phyloP scores from a whole-genome alignment of 2,329 filamentous ascomycete species.

The Hypoxylon sp. region DNA sequence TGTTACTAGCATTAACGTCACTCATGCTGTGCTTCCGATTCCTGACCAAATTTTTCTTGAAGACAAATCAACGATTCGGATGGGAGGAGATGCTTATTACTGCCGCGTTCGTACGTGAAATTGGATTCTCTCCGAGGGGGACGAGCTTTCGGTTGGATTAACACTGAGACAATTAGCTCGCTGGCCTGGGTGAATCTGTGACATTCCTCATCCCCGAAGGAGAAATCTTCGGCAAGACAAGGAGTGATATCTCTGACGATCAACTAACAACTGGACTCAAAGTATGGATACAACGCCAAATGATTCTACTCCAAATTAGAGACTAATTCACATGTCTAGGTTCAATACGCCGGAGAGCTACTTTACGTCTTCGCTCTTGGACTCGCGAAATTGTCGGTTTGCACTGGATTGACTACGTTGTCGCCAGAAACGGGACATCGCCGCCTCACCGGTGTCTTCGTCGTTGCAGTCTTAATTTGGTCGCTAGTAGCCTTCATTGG shows the following conservation, averaged over 20 bases:
- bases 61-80: conserved; percentile 40
- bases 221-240: conserved; percentile 40
- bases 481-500: conserved; percentile 36
- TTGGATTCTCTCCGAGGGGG: background rate
- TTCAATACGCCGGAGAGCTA: conserved; percentile 36
- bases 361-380: conserved; percentile 39
- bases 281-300: conserved; percentile 21
- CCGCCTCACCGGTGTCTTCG: conserved; percentile 34
- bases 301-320: background rate
- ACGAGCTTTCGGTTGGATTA: conserved; percentile 10
- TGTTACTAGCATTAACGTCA: conserved; percentile 42
- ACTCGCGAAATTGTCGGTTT: conserved; percentile 40
- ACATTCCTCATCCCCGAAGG: conserved; percentile 40
- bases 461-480: conserved; percentile 27
- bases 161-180: conserved; percentile 32
- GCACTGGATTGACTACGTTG: conserved; percentile 35
- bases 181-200: conserved; percentile 43
- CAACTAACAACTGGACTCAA: conserved; percentile 39
- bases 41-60: conserved; percentile 46
- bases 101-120: conserved; percentile 39
- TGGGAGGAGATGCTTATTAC: conserved; percentile 45
- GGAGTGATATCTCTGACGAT: conserved; percentile 28
- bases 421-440: conserved; percentile 40
- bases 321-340: conserved; percentile 29
- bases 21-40: conserved; percentile 45